Percentiles rank a stretch among this genome's conserved stretches.
Evolutionary conservation across 306 rosid genomes (phyloP).

Genomic region (Mimosa bimucronata): DNA sequence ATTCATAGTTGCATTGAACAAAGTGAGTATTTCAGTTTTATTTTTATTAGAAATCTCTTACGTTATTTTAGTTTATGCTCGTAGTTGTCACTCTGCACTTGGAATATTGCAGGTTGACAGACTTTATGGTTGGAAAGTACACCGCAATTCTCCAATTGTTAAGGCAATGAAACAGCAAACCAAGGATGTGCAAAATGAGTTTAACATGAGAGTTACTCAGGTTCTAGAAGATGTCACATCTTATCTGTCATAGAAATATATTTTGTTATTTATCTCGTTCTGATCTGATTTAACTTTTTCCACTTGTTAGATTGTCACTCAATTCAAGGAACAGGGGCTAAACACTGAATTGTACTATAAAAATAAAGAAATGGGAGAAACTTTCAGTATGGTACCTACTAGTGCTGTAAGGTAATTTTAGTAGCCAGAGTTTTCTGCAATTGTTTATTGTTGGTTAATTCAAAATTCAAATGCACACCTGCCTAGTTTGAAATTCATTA

Average conservation of each 20-base stretch:
- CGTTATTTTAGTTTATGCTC: slow-evolving; percentile 16
- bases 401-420: slow-evolving; percentile 84
- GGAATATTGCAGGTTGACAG: slow-evolving; percentile 73
- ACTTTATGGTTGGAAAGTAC: slow-evolving; percentile 88
- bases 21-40: slow-evolving; percentile 49
- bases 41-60: slow-evolving; percentile 3
- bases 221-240: slow-evolving; percentile 41
- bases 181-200: slow-evolving; percentile 87
- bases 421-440: background rate
- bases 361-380: slow-evolving; percentile 94
- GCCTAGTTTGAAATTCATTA: slow-evolving; percentile 24
- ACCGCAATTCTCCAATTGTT: slow-evolving; percentile 77
- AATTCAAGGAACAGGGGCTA: slow-evolving; percentile 89
- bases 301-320: slow-evolving; percentile 68
- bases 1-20: slow-evolving; percentile 90
- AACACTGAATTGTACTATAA: slow-evolving; percentile 84
- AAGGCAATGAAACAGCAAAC: slow-evolving; percentile 84
- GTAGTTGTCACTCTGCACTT: slow-evolving; percentile 26
- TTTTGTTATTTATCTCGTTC: slow-evolving; percentile 28
- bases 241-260: background rate
- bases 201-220: slow-evolving; percentile 79
- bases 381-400: slow-evolving; percentile 92
- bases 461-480: background rate
- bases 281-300: slow-evolving; percentile 39
- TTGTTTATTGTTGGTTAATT: slow-evolving; percentile 1